A percentile compares a stretch with the other conserved stretches of the same genome.
These are phyloP conservation scores for Coemansia sp. DNA, from an alignment of 192 early-diverging fungal genomes.

Conservation along the genomic window DNA sequence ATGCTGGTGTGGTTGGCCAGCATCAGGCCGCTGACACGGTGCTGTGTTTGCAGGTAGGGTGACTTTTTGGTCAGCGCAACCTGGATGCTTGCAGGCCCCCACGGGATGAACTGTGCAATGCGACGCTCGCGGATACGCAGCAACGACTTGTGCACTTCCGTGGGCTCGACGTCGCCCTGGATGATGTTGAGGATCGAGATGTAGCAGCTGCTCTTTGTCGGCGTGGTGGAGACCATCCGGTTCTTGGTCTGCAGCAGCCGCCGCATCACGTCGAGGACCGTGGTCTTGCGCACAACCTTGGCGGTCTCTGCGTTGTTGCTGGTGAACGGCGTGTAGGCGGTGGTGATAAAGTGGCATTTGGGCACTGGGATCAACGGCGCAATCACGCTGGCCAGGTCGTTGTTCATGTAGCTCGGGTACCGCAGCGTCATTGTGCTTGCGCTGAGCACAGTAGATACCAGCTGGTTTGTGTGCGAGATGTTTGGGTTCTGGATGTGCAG, in stretches of 20 bases:
- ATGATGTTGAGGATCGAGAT: constrained; percentile 98
- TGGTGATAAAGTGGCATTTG: constrained; percentile 93
- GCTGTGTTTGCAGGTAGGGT: constrained; percentile 88
- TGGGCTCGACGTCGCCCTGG: constrained; percentile 97
- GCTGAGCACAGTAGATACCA: constrained; percentile 98
- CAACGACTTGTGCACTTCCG: constrained; percentile 98
- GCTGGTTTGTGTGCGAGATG: constrained; percentile 93
- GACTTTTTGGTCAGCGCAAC: constrained; percentile 93
- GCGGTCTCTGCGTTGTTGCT: constrained; percentile 88
- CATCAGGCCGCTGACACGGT: constrained; percentile 97
- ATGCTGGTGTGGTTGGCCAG: constrained; percentile 98
- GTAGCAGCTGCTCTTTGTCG: constrained; percentile 93
- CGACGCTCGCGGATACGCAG: constrained; percentile 91
- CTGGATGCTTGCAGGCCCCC: constrained; percentile 99
- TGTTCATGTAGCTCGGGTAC: constrained; percentile 99
- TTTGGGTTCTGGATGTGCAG: constrained; percentile 93
- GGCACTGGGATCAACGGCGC: constrained; percentile 98
- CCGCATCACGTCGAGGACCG: constrained; percentile 97
- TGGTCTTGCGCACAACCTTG: constrained; percentile 93
- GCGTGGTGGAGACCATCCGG: constrained; percentile 92
- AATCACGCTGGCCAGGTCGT: constrained; percentile 93
- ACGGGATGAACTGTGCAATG: constrained; percentile 96
- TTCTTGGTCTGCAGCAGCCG: constrained; percentile 96
- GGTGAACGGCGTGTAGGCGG: constrained; percentile 96
- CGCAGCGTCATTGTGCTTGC: constrained; percentile 95